Percentiles rank a stretch among this genome's conserved stretches.
Conservation (phyloP, 2,329 filamentous ascomycete genomes). For the Colletotrichum eremochloae region DNA sequence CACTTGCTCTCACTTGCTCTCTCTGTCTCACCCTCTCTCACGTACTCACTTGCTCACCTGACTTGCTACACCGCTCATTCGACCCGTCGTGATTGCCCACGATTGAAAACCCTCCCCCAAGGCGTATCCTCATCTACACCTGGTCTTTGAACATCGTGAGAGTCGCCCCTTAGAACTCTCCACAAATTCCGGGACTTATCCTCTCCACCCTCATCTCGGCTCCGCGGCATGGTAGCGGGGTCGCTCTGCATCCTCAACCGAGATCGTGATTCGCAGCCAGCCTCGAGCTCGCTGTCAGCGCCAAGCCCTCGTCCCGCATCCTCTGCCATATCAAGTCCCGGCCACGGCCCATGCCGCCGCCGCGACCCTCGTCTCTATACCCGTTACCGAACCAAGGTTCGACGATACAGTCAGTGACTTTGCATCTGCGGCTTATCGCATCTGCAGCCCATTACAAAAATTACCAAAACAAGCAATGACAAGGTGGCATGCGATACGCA, state of each 20-base stretch:
- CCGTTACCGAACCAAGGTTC: too few relatives aligned
- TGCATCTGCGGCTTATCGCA: background rate
- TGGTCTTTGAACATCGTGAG: background rate
- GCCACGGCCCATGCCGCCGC: background rate
- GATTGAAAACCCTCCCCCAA: background rate
- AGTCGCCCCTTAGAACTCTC: background rate
- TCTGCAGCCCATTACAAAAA: too few relatives aligned
- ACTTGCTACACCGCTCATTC: background rate
- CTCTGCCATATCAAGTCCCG: background rate
- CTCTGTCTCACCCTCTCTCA: background rate
- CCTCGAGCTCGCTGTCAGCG: background rate
- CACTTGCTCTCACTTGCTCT: background rate
- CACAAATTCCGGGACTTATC: background rate
- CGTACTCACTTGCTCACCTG: background rate
- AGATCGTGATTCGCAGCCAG: slow-evolving; percentile 10
- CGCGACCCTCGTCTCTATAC: background rate
- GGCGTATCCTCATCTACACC: background rate
- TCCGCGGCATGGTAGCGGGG: slow-evolving; percentile 1
- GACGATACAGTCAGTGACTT: background rate
- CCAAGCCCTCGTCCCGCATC: background rate
- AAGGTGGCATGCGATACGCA: too few relatives aligned
- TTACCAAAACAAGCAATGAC: too few relatives aligned
- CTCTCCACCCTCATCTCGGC: slow-evolving; percentile 16
- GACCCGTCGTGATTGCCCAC: background rate
- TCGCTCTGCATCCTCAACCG: background rate